phyloP scores from a whole-genome alignment of 2,329 filamentous ascomycete species.

The Aaosphaeria pasadenensis region DNA sequence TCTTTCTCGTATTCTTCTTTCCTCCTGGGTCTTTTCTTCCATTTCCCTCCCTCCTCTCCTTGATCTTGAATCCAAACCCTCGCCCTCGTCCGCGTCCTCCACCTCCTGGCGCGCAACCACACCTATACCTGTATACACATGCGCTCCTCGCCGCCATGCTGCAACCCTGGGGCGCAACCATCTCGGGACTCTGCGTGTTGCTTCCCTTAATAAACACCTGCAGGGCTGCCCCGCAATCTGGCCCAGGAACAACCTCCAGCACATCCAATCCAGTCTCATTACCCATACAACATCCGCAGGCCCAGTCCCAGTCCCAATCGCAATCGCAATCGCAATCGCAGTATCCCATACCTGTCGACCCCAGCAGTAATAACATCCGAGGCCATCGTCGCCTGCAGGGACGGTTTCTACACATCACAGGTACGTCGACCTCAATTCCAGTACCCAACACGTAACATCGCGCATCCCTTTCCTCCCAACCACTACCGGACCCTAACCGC shows the following conservation, averaged over 20 bases:
- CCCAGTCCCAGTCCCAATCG: neutral
- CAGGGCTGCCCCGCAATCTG: conserved; percentile 21
- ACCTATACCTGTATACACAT: neutral
- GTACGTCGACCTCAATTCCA: conserved; percentile 46
- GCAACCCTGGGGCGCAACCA: conserved; percentile 18
- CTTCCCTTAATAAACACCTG: conserved; percentile 8
- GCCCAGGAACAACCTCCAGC: conserved; percentile 6
- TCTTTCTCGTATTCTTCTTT: no score
- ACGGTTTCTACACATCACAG: conserved; percentile 84
- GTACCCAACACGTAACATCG: no score
- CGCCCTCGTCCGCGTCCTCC: neutral
- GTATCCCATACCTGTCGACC: no score
- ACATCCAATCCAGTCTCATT: conserved; percentile 2
- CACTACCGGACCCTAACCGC: neutral
- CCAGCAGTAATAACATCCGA: neutral
- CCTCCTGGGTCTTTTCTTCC: no score
- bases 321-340: no score
- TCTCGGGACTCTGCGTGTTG: conserved; percentile 25
- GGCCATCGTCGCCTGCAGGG: conserved; percentile 46
- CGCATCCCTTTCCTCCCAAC: conserved; percentile 2
- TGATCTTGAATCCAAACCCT: neutral
- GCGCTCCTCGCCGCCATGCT: conserved; percentile 15
- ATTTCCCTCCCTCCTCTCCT: neutral
- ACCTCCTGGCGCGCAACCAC: neutral
- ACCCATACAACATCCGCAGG: neutral